Conservation (phyloP, 2,329 filamentous ascomycete genomes). For the Colletotrichum lini region DNA sequence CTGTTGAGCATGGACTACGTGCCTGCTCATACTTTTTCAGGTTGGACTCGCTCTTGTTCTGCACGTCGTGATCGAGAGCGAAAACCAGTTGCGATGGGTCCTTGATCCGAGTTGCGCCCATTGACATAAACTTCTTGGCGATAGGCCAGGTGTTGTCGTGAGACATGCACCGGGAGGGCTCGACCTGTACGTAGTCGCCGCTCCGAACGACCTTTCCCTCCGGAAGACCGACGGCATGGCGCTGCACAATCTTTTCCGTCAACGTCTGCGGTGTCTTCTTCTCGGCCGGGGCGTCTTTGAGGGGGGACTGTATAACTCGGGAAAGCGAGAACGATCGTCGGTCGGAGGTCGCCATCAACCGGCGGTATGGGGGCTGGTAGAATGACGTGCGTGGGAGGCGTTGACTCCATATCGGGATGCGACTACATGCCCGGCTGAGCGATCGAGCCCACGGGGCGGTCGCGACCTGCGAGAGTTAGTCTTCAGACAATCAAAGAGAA, state of each 20-base stretch:
- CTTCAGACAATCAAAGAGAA: too few species aligned
- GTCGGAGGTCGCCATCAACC: too few species aligned
- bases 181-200: constrained; percentile 87
- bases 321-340: too few species aligned
- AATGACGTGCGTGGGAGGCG: too few species aligned
- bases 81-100: constrained; percentile 83
- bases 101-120: constrained; percentile 82
- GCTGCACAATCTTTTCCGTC: constrained; percentile 93
- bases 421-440: too few species aligned
- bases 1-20: too few species aligned
- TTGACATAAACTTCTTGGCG: constrained; percentile 81
- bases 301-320: too few species aligned
- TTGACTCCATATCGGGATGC: too few species aligned
- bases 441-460: too few species aligned
- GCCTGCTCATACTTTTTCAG: constrained; percentile 79
- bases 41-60: constrained; percentile 84
- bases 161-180: constrained; percentile 80
- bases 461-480: too few species aligned
- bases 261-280: constrained; percentile 76
- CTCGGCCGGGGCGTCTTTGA: too few species aligned
- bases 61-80: constrained; percentile 90
- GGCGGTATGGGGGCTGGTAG: too few species aligned
- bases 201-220: constrained; percentile 80
- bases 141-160: constrained; percentile 89
- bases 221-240: constrained; percentile 81